phyloP scores from a whole-genome alignment of 345 rosid species.

The Citrus unshiu region DNA sequence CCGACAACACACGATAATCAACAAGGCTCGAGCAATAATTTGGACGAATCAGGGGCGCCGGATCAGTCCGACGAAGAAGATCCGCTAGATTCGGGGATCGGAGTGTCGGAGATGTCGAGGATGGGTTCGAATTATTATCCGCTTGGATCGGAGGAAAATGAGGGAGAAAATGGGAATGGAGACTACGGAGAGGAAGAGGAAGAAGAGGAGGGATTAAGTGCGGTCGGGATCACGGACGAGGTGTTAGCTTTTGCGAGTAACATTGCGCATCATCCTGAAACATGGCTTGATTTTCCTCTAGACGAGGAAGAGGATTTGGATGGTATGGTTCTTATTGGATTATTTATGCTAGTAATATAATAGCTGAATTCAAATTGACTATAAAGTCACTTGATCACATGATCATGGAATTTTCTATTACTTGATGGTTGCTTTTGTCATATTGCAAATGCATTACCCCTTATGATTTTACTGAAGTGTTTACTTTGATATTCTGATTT shows the following conservation, averaged over 20 bases:
- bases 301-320: slow-evolving; percentile 81
- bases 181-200: slow-evolving; percentile 26
- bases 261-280: slow-evolving; percentile 89
- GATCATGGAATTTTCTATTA: not conserved
- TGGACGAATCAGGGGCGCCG: slow-evolving; percentile 23
- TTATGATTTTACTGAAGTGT: not conserved
- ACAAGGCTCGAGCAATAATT: slow-evolving; percentile 1
- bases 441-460: not conserved
- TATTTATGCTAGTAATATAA: not conserved
- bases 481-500: not conserved
- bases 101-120: slow-evolving; percentile 42
- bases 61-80: slow-evolving; percentile 29
- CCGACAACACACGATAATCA: slow-evolving; percentile 14
- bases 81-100: slow-evolving; percentile 40
- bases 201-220: slow-evolving; percentile 24
- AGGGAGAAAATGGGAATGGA: slow-evolving; percentile 22
- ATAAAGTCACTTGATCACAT: not conserved
- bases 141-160: slow-evolving; percentile 39
- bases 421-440: not conserved
- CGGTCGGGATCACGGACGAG: slow-evolving; percentile 76
- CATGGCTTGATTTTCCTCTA: slow-evolving; percentile 93
- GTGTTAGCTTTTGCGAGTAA: slow-evolving; percentile 82
- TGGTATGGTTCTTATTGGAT: slow-evolving; percentile 37
- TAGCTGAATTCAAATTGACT: not conserved
- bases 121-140: slow-evolving; percentile 46